Percentiles rank a stretch among this genome's conserved stretches.
Evolutionary conservation across 164 flowering plant species (phyloP).

Genomic region (Paratinospora sagittata): DNA sequence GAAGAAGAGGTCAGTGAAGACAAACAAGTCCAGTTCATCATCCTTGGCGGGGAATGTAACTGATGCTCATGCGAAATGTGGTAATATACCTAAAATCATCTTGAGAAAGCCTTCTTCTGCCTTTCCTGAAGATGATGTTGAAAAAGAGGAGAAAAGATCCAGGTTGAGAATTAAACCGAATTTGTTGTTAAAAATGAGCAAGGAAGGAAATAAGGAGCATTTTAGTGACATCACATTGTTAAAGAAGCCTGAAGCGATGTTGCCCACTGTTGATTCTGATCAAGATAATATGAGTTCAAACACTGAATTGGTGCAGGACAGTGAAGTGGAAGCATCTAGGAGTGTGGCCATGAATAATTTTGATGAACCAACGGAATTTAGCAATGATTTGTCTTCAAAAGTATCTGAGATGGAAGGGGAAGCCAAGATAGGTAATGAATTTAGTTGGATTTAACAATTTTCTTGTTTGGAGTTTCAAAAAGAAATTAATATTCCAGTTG

Average conservation of each 20-base stretch:
- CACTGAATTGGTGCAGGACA: neutral
- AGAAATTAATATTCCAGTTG: conserved; percentile 22
- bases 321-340: neutral
- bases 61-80: no score
- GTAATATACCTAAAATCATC: conserved; percentile 44
- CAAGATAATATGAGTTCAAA: conserved; percentile 8
- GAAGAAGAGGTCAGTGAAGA: neutral
- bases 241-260: conserved; percentile 32
- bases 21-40: neutral
- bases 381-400: conserved; percentile 10
- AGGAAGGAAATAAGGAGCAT: conserved; percentile 23
- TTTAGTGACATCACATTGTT: conserved; percentile 36
- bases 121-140: conserved; percentile 34
- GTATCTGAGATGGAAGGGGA: conserved; percentile 16
- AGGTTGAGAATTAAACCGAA: conserved; percentile 35
- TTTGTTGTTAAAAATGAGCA: conserved; percentile 29
- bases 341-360: neutral
- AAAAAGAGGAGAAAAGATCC: conserved; percentile 15
- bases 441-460: neutral
- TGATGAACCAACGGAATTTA: conserved; percentile 15
- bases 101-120: conserved; percentile 56
- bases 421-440: conserved; percentile 30
- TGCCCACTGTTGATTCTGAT: neutral
- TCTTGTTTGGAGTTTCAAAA: neutral
- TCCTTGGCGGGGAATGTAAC: conserved; percentile 9